phyloP scores from a whole-genome alignment of 106 monocot genomes.

The Hemerocallis citrina region DNA sequence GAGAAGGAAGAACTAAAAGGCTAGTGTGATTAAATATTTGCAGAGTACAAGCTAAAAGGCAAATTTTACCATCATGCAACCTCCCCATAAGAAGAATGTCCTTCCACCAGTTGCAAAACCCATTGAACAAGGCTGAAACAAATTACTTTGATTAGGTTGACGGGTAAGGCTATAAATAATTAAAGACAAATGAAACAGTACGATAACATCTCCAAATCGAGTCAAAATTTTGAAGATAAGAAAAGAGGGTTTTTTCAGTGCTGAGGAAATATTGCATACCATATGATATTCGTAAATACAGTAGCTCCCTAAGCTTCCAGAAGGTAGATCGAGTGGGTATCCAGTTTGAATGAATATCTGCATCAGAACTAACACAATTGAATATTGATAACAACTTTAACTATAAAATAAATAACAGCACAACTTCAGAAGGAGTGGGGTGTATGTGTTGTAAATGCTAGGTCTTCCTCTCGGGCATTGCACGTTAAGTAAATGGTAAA shows the following conservation, averaged over 20 bases:
- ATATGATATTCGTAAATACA: slow-evolving; percentile 99
- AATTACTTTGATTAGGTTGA: slow-evolving; percentile 1
- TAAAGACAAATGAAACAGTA: not conserved
- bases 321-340: slow-evolving; percentile 97
- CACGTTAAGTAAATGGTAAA: no score
- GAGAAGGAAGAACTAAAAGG: slow-evolving; percentile 6
- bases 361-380: slow-evolving; percentile 8
- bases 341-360: slow-evolving; percentile 99
- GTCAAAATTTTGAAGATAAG: not conserved
- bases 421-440: no score
- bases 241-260: not conserved
- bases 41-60: slow-evolving; percentile 5
- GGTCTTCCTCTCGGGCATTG: no score
- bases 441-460: no score
- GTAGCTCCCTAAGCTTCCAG: slow-evolving; percentile 97
- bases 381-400: not conserved
- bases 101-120: slow-evolving; percentile 99
- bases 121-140: slow-evolving; percentile 95
- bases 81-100: slow-evolving; percentile 98
- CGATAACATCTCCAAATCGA: no score
- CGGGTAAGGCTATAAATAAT: not conserved
- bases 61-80: slow-evolving; percentile 92
- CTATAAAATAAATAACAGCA: slow-evolving; percentile 11
- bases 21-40: not conserved
- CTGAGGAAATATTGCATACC: slow-evolving; percentile 37